Evolutionary conservation across 192 early-diverging fungal genomes (phyloP).

Genomic region (Podila clonocystis): DNA sequence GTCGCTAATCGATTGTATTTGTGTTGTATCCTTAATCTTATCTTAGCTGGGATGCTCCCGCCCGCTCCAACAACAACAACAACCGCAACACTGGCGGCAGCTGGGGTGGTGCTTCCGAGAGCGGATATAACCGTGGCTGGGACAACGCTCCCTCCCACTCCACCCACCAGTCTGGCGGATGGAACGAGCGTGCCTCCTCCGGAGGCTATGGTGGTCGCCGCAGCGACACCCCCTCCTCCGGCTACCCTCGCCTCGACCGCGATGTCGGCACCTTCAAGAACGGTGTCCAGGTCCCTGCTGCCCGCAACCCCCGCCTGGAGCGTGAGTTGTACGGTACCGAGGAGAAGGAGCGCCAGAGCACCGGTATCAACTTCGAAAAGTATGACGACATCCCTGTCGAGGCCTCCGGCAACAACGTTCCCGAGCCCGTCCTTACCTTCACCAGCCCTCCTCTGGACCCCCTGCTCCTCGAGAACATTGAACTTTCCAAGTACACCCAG

Average conservation of each 20-base stretch:
- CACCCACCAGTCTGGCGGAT: slow-evolving; percentile 22
- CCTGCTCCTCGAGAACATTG: slow-evolving; percentile 90
- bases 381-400: slow-evolving; percentile 99
- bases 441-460: slow-evolving; percentile 78
- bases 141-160: slow-evolving; percentile 40
- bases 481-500: slow-evolving; percentile 83
- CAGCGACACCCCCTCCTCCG: slow-evolving; percentile 44
- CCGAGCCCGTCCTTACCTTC: slow-evolving; percentile 70
- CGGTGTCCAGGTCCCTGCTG: slow-evolving; percentile 82
- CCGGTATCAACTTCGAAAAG: slow-evolving; percentile 99
- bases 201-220: slow-evolving; percentile 56
- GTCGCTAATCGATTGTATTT: background rate
- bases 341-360: slow-evolving; percentile 79
- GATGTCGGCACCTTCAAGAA: slow-evolving; percentile 58
- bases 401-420: slow-evolving; percentile 77
- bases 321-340: slow-evolving; percentile 81
- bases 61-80: slow-evolving; percentile 11
- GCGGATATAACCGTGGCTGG: slow-evolving; percentile 53
- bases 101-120: slow-evolving; percentile 54
- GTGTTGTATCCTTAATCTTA: background rate
- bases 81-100: slow-evolving; percentile 13
- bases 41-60: slow-evolving; percentile 43
- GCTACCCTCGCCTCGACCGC: slow-evolving; percentile 56
- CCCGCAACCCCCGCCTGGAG: slow-evolving; percentile 84
- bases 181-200: slow-evolving; percentile 55